Percentiles rank a stretch among this genome's conserved stretches.
Conservation (phyloP, 805 yeast genomes). For the Metschnikowia baotianmanensis region DNA sequence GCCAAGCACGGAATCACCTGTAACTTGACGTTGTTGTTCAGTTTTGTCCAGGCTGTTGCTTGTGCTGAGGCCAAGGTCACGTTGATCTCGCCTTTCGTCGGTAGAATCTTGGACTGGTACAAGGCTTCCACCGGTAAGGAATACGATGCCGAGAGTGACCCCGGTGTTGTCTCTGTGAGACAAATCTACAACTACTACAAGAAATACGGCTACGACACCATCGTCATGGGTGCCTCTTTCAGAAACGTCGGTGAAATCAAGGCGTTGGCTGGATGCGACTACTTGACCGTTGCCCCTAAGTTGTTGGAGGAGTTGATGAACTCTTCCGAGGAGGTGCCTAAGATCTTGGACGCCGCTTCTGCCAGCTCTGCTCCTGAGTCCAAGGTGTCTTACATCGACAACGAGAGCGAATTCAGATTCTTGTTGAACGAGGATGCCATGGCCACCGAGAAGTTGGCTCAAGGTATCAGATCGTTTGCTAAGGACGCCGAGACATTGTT, state of each 20-base stretch:
- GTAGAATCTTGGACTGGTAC: conserved; percentile 98
- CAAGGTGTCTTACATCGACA: conserved; percentile 77
- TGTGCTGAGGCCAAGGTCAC: conserved; percentile 97
- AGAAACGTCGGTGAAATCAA: conserved; percentile 95
- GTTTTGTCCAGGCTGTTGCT: conserved; percentile 97
- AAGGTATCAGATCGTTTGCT: conserved; percentile 97
- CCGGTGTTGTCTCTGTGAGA: conserved; percentile 93
- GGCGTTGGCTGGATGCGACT: conserved; percentile 96
- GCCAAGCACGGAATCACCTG: conserved; percentile 85
- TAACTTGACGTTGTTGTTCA: conserved; percentile 93
- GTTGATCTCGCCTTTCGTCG: conserved; percentile 97
- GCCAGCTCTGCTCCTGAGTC: conserved; percentile 45
- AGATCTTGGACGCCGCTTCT: conserved; percentile 65
- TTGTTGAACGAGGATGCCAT: conserved; percentile 92
- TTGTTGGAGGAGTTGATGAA: conserved; percentile 83
- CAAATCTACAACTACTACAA: conserved; percentile 95
- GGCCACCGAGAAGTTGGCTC: conserved; percentile 97
- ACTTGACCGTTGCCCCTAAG: conserved; percentile 90
- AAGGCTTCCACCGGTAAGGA: conserved; percentile 90
- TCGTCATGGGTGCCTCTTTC: conserved; percentile 99
- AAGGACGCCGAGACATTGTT: conserved; percentile 85
- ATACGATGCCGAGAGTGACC: conserved; percentile 75
- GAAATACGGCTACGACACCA: conserved; percentile 93
- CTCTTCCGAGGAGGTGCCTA: conserved; percentile 78
- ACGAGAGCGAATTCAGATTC: conserved; percentile 90